Percentiles rank a stretch among this genome's conserved stretches.
Conservation (phyloP, 2,329 filamentous ascomycete genomes). For the Sporothrix euskadiensis region DNA sequence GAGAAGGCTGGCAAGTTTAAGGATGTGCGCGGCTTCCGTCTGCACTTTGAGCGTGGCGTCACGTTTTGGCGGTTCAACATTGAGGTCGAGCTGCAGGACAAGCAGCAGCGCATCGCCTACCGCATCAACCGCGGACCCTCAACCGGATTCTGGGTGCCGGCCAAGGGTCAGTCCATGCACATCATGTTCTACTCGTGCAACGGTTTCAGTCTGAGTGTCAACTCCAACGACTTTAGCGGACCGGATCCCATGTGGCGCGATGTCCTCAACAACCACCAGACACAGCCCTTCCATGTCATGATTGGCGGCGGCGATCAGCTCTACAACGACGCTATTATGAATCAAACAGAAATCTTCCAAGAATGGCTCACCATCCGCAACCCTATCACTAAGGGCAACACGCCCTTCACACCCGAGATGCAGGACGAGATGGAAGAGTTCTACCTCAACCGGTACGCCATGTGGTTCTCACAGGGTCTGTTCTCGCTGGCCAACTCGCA, state of each 20-base stretch:
- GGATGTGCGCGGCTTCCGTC: constrained; percentile 76
- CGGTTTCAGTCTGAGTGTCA: constrained; percentile 80
- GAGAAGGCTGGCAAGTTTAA: constrained; percentile 79
- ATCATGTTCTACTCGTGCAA: constrained; percentile 99
- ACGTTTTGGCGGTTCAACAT: constrained; percentile 99
- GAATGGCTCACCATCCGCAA: constrained; percentile 84
- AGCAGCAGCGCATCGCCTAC: constrained; percentile 86
- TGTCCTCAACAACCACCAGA: constrained; percentile 88
- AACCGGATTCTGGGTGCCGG: constrained; percentile 92
- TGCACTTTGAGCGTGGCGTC: constrained; percentile 81
- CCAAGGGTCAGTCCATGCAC: constrained; percentile 84
- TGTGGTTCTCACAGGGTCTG: constrained; percentile 95
- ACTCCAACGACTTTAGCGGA: constrained; percentile 78
- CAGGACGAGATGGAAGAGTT: constrained; percentile 86
- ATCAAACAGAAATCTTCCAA: constrained; percentile 72
- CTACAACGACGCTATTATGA: constrained; percentile 85
- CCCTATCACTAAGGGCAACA: constrained; percentile 73
- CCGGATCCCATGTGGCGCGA: constrained; percentile 97
- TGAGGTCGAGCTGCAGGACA: constrained; percentile 78
- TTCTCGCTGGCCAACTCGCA: constrained; percentile 92
- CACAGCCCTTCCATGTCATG: constrained; percentile 95
- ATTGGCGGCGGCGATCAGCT: constrained; percentile 95
- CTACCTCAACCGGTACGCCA: constrained; percentile 83
- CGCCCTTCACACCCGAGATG: constrained; percentile 76
- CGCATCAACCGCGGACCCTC: constrained; percentile 90